Percentiles rank a stretch among this genome's conserved stretches.
phyloP scores from a whole-genome alignment of 371 early-diverging fungal species.

The Mortierella sp. region DNA sequence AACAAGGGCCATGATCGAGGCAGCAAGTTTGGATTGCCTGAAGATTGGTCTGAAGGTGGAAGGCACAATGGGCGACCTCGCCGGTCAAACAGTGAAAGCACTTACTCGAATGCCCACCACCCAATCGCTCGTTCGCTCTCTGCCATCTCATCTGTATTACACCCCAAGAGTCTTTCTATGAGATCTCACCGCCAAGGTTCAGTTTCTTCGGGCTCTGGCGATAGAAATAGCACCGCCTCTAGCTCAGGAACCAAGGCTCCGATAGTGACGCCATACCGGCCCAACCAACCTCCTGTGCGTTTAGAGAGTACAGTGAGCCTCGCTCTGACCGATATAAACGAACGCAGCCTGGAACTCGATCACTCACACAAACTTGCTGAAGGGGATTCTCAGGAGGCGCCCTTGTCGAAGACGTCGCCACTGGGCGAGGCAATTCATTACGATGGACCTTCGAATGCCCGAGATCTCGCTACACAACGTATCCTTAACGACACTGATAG shows the following conservation, averaged over 20 bases:
- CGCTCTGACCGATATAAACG: slow-evolving; percentile 12
- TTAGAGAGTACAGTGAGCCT: slow-evolving; percentile 26
- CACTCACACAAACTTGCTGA: not conserved
- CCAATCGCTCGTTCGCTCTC: slow-evolving; percentile 23
- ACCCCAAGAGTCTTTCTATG: slow-evolving; percentile 2
- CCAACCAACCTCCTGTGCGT: slow-evolving; percentile 37
- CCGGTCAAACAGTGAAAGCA: slow-evolving; percentile 1
- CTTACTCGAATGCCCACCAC: slow-evolving; percentile 7
- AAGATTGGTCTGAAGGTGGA: slow-evolving; percentile 19
- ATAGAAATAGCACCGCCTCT: not conserved
- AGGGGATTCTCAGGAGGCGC: not conserved
- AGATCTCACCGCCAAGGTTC: slow-evolving; percentile 2
- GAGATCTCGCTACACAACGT: slow-evolving; percentile 25
- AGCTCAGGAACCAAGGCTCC: slow-evolving; percentile 8
- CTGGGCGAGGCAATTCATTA: slow-evolving; percentile 37
- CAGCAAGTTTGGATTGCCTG: slow-evolving; percentile 40
- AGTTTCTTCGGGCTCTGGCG: not conserved
- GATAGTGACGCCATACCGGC: slow-evolving; percentile 45
- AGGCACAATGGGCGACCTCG: not conserved
- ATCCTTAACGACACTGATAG: slow-evolving; percentile 34
- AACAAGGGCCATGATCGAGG: slow-evolving; percentile 21
- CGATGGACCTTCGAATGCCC: slow-evolving; percentile 24
- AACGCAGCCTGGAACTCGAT: not conserved
- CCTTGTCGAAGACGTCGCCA: not conserved
- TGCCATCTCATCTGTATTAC: slow-evolving; percentile 25